A percentile compares a stretch with the other conserved stretches of the same genome.
phyloP scores from a whole-genome alignment of 441 rosid genomes.

The Pelargonium cotyledonis region DNA sequence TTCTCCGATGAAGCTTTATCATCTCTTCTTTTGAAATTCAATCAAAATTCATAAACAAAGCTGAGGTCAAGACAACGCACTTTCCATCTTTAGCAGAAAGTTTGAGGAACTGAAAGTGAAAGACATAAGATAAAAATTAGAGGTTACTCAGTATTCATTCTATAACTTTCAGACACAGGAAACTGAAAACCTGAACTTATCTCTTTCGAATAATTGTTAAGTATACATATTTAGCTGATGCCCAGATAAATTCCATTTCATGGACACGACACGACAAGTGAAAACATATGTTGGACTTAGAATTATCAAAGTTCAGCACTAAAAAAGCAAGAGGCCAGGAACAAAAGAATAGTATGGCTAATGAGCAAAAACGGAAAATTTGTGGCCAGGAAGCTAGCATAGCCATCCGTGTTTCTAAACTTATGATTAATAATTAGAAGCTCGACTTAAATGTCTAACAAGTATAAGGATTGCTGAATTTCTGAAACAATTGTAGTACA shows the following conservation, averaged over 20 bases:
- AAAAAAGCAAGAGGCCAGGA: neutral
- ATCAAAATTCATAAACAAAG: neutral
- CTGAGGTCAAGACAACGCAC: neutral
- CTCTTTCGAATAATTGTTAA: neutral
- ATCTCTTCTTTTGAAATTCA: neutral
- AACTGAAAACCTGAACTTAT: neutral
- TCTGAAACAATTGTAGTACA: neutral
- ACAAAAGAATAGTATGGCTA: neutral
- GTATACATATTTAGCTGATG: neutral
- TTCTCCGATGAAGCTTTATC: neutral
- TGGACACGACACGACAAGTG: neutral
- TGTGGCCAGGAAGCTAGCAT: neutral
- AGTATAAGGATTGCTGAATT: neutral
- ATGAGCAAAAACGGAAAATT: neutral
- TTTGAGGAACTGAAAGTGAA: neutral
- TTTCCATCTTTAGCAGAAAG: neutral
- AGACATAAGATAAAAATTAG: neutral
- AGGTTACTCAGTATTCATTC: neutral
- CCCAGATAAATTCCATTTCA: neutral
- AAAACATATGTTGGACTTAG: neutral
- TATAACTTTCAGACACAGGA: neutral
- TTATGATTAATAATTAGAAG: neutral
- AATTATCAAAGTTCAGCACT: slow-evolving; percentile 4
- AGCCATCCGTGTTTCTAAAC: neutral
- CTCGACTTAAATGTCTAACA: neutral